These are phyloP conservation scores for Stachybotrys chartarum DNA, from an alignment of 2,329 filamentous ascomycete species.

Conservation along the genomic window DNA sequence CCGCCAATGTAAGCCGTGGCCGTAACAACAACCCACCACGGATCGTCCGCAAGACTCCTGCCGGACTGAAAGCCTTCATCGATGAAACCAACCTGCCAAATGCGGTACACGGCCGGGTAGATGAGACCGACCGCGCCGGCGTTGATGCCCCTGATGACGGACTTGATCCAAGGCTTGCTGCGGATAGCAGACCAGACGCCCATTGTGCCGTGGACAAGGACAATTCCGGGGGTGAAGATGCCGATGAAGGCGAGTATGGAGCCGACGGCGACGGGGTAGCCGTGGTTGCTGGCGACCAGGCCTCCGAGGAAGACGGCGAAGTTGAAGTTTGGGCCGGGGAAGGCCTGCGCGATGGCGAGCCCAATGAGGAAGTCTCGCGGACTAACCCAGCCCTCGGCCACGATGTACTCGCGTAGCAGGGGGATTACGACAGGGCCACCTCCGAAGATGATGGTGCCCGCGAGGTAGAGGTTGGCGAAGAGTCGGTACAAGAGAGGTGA, in stretches of 20 bases:
- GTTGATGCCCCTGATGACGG: conserved; percentile 48
- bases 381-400: conserved; percentile 62
- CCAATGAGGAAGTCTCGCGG: conserved; percentile 66
- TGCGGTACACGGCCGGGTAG: conserved; percentile 56
- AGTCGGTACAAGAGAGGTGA: conserved; percentile 47
- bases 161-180: conserved; percentile 36
- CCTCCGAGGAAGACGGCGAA: conserved; percentile 53
- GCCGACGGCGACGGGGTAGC: conserved; percentile 32
- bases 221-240: conserved; percentile 45
- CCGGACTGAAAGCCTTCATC: conserved; percentile 40
- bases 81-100: conserved; percentile 56
- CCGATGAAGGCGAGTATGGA: conserved; percentile 44
- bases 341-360: conserved; percentile 63
- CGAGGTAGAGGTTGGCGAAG: conserved; percentile 68
- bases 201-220: conserved; percentile 42
- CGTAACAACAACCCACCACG: conserved; percentile 58
- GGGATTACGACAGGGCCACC: conserved; percentile 61
- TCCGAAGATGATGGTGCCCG: conserved; percentile 62
- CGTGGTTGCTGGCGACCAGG: conserved; percentile 34
- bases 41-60: conserved; percentile 47
- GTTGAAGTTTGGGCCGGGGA: conserved; percentile 45
- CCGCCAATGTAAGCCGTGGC: conserved; percentile 29
- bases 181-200: conserved; percentile 48
- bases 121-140: conserved; percentile 54
- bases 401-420: conserved; percentile 54